Evolutionary conservation across 352 stramenopile species (phyloP).

Genomic region (Pythium oligandrum): DNA sequence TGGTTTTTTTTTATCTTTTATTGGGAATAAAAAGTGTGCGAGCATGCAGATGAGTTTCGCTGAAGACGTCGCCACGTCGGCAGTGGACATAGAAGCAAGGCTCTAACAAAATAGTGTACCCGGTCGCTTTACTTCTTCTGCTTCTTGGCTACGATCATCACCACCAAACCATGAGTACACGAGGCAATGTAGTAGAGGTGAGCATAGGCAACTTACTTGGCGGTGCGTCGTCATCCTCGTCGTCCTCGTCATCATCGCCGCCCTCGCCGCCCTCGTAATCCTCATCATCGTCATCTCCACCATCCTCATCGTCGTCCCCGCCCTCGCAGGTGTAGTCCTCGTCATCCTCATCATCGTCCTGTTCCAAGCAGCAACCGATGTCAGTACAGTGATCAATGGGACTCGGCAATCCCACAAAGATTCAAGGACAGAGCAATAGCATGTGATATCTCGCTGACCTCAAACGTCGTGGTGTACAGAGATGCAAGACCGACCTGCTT

Average conservation of each 20-base stretch:
- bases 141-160: slow-evolving; percentile 43
- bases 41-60: not conserved
- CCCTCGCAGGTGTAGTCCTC: slow-evolving; percentile 28
- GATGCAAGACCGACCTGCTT: slow-evolving; percentile 55
- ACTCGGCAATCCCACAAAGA: not conserved
- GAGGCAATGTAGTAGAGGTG: not conserved
- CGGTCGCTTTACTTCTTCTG: slow-evolving; percentile 42
- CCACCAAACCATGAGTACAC: not conserved
- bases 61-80: not conserved
- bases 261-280: slow-evolving; percentile 27
- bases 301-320: slow-evolving; percentile 17
- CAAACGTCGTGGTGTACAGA: slow-evolving; percentile 60
- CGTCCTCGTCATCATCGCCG: slow-evolving; percentile 33
- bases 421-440: not conserved
- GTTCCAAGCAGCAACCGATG: slow-evolving; percentile 1
- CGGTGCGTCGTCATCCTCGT: slow-evolving; percentile 38
- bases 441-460: slow-evolving; percentile 18
- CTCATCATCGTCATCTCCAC: slow-evolving; percentile 32
- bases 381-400: not conserved
- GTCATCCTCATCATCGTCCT: slow-evolving; percentile 50
- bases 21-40: slow-evolving; percentile 1
- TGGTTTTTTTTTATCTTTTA: slow-evolving; percentile 1
- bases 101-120: slow-evolving; percentile 19
- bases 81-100: slow-evolving; percentile 4
- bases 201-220: slow-evolving; percentile 26